Evolutionary conservation across 1,139 yeast genomes (phyloP).

Genomic region (Candida sanyaensis): DNA sequence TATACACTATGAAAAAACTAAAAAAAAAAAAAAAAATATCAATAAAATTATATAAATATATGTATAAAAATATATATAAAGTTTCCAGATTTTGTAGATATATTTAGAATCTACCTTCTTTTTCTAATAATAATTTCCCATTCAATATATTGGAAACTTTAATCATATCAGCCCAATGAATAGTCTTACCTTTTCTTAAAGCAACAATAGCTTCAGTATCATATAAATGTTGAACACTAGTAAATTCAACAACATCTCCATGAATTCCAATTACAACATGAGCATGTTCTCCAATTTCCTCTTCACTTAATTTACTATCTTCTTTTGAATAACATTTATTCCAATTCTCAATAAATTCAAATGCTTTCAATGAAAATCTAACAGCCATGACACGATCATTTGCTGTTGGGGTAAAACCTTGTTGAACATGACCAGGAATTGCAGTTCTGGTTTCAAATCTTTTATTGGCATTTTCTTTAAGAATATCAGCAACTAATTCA

Average conservation of each 20-base stretch:
- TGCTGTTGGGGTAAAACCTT: constrained; percentile 78
- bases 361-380: constrained; percentile 68
- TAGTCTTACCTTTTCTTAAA: constrained; percentile 63
- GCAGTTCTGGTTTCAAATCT: constrained; percentile 77
- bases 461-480: constrained; percentile 65
- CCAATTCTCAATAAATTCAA: constrained; percentile 63
- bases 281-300: constrained; percentile 13
- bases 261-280: constrained; percentile 72
- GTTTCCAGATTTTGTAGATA: not conserved
- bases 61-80: no score
- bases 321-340: constrained; percentile 14
- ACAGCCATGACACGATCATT: constrained; percentile 75
- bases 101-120: constrained; percentile 15
- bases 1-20: no score
- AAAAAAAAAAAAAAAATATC: no score
- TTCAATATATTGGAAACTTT: constrained; percentile 67
- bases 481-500: constrained; percentile 66
- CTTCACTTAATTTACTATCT: constrained; percentile 11
- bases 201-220: constrained; percentile 57
- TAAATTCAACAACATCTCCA: constrained; percentile 62
- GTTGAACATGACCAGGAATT: constrained; percentile 83
- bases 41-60: no score
- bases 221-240: constrained; percentile 57
- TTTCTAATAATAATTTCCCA: constrained; percentile 58
- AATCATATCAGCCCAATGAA: constrained; percentile 68